Base-by-base conservation (phyloP, 257 asterid genomes). In the Nicotiana knightiana region DNA sequence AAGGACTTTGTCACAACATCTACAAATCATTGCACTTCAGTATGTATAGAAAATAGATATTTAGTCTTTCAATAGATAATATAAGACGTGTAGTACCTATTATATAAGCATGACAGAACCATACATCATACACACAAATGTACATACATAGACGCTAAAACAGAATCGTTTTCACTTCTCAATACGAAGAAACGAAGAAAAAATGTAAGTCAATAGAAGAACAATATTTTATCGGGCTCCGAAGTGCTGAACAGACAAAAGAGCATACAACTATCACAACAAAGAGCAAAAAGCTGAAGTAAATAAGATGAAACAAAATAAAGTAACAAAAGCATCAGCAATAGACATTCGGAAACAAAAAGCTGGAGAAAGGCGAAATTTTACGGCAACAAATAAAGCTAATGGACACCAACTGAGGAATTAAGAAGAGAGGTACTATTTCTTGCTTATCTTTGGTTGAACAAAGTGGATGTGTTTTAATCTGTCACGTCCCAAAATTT, bases 1-100 rank as follows among this genome's bases (percentile, higher is more conserved):
- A 96, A 94, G 86, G 91, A 93, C 93, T 96, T 98, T 6, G 92
- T 96, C 87, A 93, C 98, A 18, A 92, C 97, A 89, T 96, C 98
- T 96, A 95, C 83, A 89, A 84, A 81, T 46, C 79, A 24, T 71
- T 46, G 79, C 21, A 71, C 39, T 71, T 71, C 61, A 71, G 79
- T 71, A 13, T 71, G 12, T 43, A 71, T 24, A 71, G 61, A 35
- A 71, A 0, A 71, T 71, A 13, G 24, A 6, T 24, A 71, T 24
- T 3, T 33, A 33, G 37, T 4, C 5, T 33, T 33, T 33, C 37
- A 33, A 33, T 33, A 33, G 5, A 33, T 33, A 33, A 33, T 0
- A 33, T 33, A 33, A 33, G 37, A 33, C 5, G 0, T 33, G 37
- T 3, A 4, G 37, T 33, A 3, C 37, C 37, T 33, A 33, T 33